These are phyloP conservation scores for Starmerella kuoi DNA, from an alignment of 805 yeast genomes.

Conservation along the genomic window DNA sequence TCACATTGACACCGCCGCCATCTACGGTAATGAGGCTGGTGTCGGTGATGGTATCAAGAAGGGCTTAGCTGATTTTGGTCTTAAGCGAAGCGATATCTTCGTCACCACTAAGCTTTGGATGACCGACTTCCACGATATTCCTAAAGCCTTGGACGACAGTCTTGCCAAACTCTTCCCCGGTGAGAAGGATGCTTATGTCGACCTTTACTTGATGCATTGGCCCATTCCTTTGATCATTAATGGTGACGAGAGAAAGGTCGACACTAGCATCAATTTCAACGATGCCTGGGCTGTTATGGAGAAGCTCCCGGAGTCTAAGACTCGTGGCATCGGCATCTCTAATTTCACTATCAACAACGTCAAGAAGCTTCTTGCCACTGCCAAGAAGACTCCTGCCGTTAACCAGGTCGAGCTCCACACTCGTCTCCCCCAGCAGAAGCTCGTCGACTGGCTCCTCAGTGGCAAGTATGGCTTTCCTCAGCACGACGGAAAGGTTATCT, in stretches of 20 bases:
- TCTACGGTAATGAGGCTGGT: slow-evolving; percentile 54
- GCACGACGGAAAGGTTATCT: slow-evolving; percentile 36
- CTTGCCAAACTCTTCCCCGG: slow-evolving; percentile 34
- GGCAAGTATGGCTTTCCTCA: slow-evolving; percentile 21
- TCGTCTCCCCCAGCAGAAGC: slow-evolving; percentile 49
- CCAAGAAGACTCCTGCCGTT: slow-evolving; percentile 45
- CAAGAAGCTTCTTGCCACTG: slow-evolving; percentile 35
- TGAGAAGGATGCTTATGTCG: slow-evolving; percentile 46
- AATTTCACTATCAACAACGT: slow-evolving; percentile 50
- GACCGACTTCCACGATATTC: slow-evolving; percentile 31
- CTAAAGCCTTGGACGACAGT: slow-evolving; percentile 39
- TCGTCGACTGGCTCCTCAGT: slow-evolving; percentile 40
- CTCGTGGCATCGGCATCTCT: slow-evolving; percentile 64
- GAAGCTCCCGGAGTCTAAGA: slow-evolving; percentile 39
- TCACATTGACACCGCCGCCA: slow-evolving; percentile 65
- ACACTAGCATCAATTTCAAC: slow-evolving; percentile 29
- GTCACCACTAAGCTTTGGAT: slow-evolving; percentile 56
- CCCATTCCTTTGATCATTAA: slow-evolving; percentile 36
- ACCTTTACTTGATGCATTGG: slow-evolving; percentile 58
- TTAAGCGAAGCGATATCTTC: slow-evolving; percentile 41
- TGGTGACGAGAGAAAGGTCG: slow-evolving; percentile 9
- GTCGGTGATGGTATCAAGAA: slow-evolving; percentile 44
- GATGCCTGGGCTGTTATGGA: slow-evolving; percentile 58
- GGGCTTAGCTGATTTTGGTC: slow-evolving; percentile 24
- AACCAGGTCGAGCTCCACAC: slow-evolving; percentile 75